A percentile compares a stretch with the other conserved stretches of the same genome.
These are phyloP conservation scores for Sicyos edulis DNA, from an alignment of 306 rosid genomes.

Conservation along the genomic window DNA sequence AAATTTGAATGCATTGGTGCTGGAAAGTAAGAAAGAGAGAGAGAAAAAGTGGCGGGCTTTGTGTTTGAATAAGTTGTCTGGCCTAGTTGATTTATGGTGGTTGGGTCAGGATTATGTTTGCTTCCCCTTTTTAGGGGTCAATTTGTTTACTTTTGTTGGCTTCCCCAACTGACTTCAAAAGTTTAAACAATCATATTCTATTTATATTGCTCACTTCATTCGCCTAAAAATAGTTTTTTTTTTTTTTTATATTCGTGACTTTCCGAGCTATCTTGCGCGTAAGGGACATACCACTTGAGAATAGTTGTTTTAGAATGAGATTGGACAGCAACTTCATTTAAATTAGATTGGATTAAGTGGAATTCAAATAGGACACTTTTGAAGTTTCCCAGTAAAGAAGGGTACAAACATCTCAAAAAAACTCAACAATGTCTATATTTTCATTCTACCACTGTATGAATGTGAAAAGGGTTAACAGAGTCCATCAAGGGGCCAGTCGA, in stretches of 20 bases:
- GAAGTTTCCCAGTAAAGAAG: neutral
- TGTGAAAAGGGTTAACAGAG: too few relatives aligned
- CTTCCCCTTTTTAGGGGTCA: slow-evolving; percentile 50
- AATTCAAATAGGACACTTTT: neutral
- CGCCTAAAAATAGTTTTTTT: neutral
- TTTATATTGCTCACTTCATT: neutral
- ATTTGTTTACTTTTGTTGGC: slow-evolving; percentile 22
- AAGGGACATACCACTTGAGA: neutral
- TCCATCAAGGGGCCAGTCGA: neutral
- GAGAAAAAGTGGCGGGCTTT: slow-evolving; percentile 67
- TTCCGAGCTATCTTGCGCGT: too few relatives aligned
- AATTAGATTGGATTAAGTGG: too few relatives aligned
- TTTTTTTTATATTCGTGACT: too few relatives aligned
- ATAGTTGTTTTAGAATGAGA: too few relatives aligned
- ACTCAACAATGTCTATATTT: neutral
- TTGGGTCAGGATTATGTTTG: slow-evolving; percentile 36
- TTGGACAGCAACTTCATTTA: too few relatives aligned
- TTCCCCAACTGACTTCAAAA: neutral
- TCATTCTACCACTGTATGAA: too few relatives aligned
- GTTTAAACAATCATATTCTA: neutral
- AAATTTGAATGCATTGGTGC: slow-evolving; percentile 19
- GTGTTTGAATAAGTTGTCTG: slow-evolving; percentile 56
- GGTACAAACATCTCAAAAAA: neutral
- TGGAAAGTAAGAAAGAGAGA: slow-evolving; percentile 31
- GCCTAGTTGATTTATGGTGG: slow-evolving; percentile 15